A percentile compares a stretch with the other conserved stretches of the same genome.
Evolutionary conservation across 202 grass and related monocot genomes (phyloP).

Genomic region (Elaeis oleifera): DNA sequence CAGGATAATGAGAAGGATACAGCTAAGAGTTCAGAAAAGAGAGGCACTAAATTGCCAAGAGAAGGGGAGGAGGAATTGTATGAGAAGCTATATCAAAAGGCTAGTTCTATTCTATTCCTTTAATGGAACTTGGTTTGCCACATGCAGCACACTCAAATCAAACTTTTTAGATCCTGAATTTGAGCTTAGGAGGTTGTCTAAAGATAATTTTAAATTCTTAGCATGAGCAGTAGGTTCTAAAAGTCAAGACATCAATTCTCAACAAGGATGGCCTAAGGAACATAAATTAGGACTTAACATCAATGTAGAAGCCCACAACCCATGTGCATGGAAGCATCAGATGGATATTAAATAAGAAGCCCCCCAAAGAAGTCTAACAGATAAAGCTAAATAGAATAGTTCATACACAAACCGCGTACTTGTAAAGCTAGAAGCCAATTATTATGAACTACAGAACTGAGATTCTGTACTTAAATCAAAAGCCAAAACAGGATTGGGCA

Average conservation of each 20-base stretch:
- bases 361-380: too few species aligned
- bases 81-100: too few species aligned
- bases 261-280: conserved; percentile 3
- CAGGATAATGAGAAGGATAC: too few species aligned
- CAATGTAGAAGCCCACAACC: background rate
- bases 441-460: conserved; percentile 1
- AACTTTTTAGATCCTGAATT: conserved; percentile 23
- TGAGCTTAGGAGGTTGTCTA: conserved; percentile 1
- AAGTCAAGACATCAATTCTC: too few species aligned
- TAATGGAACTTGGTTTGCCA: conserved; percentile 15
- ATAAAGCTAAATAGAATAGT: too few species aligned
- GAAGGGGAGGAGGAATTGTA: too few species aligned
- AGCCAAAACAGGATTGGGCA: background rate
- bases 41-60: too few species aligned
- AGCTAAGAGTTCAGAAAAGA: too few species aligned
- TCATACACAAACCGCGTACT: too few species aligned
- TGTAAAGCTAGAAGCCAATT: background rate
- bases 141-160: conserved; percentile 9
- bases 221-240: background rate
- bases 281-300: background rate
- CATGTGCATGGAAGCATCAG: conserved; percentile 7
- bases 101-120: background rate
- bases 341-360: background rate
- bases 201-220: background rate
- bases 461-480: conserved; percentile 5